Conservation (phyloP, 148 eudicot species). For the Vaccinium vitisidaea region DNA sequence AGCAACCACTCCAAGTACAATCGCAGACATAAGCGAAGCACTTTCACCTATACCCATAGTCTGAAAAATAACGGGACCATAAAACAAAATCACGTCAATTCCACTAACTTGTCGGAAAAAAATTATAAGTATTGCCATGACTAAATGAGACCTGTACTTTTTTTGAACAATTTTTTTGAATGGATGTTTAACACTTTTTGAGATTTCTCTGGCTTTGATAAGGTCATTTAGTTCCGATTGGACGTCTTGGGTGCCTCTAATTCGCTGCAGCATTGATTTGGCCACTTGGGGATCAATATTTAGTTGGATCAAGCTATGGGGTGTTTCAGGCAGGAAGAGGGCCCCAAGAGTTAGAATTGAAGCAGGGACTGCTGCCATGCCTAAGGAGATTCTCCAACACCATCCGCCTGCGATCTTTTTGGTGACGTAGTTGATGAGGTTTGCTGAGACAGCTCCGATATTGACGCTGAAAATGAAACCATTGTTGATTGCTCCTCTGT, state of each 20-base stretch:
- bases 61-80: not conserved
- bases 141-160: not conserved
- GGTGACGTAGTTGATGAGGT: not conserved
- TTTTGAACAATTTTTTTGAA: not conserved
- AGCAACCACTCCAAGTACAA: constrained; percentile 17
- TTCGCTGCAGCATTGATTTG: not conserved
- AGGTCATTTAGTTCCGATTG: not conserved
- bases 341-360: not conserved
- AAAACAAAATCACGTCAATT: not conserved
- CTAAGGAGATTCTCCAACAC: constrained; percentile 30
- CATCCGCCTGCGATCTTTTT: constrained; percentile 2
- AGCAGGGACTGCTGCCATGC: constrained; percentile 20
- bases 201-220: not conserved
- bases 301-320: not conserved
- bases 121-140: not conserved
- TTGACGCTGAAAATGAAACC: not conserved
- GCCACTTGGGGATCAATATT: not conserved
- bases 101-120: not conserved
- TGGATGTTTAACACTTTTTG: not conserved
- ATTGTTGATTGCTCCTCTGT: not conserved
- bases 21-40: not conserved
- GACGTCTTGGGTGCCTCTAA: constrained; percentile 2
- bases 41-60: constrained; percentile 7
- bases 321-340: constrained; percentile 10
- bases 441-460: not conserved